Evolutionary conservation across 805 yeast species (phyloP).

Genomic region (Candida ficus): DNA sequence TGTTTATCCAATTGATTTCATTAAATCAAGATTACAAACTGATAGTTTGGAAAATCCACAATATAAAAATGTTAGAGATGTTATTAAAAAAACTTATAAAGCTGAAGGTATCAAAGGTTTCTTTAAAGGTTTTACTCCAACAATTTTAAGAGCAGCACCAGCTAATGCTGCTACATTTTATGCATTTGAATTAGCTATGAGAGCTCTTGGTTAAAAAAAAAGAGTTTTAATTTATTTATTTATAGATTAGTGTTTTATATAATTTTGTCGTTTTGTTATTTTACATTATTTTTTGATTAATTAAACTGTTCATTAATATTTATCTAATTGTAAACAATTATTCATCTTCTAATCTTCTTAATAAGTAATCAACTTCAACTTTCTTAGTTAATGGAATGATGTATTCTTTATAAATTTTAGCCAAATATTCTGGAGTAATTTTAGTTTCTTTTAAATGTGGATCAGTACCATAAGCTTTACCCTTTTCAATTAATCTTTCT

Average conservation of each 20-base stretch:
- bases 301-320: not conserved
- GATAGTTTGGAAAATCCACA: slow-evolving; percentile 57
- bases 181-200: slow-evolving; percentile 87
- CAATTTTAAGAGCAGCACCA: slow-evolving; percentile 94
- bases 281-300: no score
- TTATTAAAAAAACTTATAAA: slow-evolving; percentile 45
- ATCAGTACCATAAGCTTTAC: slow-evolving; percentile 81
- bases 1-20: slow-evolving; percentile 83
- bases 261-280: not conserved
- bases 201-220: slow-evolving; percentile 30
- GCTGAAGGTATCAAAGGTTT: slow-evolving; percentile 72
- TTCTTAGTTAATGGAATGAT: slow-evolving; percentile 92
- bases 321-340: no score
- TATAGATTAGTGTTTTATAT: not conserved
- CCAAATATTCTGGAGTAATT: slow-evolving; percentile 78
- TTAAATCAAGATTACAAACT: slow-evolving; percentile 85
- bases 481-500: slow-evolving; percentile 73
- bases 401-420: slow-evolving; percentile 76
- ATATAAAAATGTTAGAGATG: slow-evolving; percentile 55
- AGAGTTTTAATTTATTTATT: not conserved
- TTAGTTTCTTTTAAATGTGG: slow-evolving; percentile 69
- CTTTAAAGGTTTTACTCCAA: slow-evolving; percentile 88
- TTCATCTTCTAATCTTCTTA: slow-evolving; percentile 73
- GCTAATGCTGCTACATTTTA: slow-evolving; percentile 97
- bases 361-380: slow-evolving; percentile 88